Conservation (phyloP, 495 filamentous ascomycete species). For the Aspergillus biplanus region DNA sequence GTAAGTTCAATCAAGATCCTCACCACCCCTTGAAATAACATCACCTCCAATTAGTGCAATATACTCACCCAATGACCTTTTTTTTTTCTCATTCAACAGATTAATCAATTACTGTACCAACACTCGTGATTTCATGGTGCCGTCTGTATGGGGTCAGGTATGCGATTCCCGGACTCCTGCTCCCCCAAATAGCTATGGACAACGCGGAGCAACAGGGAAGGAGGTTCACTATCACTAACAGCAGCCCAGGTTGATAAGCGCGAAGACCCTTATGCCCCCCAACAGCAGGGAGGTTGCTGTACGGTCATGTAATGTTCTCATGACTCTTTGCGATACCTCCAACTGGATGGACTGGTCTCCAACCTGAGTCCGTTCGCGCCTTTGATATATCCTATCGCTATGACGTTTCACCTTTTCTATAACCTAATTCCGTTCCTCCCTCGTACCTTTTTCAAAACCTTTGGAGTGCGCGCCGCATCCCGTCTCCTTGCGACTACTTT, state of each 20-base stretch:
- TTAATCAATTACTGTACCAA: constrained; percentile 95
- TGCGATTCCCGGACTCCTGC: constrained; percentile 32
- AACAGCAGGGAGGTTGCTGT: constrained; percentile 89
- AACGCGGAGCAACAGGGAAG: neutral
- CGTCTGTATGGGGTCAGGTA: constrained; percentile 93
- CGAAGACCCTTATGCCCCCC: constrained; percentile 96
- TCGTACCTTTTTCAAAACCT: neutral
- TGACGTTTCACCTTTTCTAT: constrained; percentile 33
- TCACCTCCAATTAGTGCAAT: neutral
- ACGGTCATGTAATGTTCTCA: constrained; percentile 77
- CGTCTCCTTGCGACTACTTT: constrained; percentile 8
- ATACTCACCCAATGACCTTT: constrained; percentile 23
- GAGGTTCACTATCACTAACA: neutral
- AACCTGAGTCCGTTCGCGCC: constrained; percentile 20
- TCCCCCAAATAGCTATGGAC: neutral
- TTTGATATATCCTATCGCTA: constrained; percentile 37
- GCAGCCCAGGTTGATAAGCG: constrained; percentile 72
- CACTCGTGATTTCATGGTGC: constrained; percentile 98
- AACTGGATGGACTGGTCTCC: constrained; percentile 18
- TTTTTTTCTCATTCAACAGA: constrained; percentile 47
- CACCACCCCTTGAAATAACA: neutral
- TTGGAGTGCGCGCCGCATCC: constrained; percentile 18
- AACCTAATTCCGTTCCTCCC: constrained; percentile 22
- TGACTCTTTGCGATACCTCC: constrained; percentile 27
- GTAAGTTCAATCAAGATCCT: constrained; percentile 55